Percentiles rank a stretch among this genome's conserved stretches.
phyloP scores from a whole-genome alignment of 169 alveolate genomes.

The Pseudocohnilembus persalinus region DNA sequence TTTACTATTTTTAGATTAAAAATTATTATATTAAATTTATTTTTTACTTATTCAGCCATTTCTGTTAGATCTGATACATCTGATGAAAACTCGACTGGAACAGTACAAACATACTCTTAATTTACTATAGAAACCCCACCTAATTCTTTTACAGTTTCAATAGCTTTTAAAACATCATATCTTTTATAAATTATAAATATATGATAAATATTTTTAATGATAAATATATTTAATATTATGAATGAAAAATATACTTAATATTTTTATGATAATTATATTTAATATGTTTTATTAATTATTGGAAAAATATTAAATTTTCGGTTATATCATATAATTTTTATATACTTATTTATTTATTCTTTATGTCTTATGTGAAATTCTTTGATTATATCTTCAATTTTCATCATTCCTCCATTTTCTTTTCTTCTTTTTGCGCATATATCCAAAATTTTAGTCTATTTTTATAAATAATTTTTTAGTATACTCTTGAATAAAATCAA shows the following conservation, averaged over 20 bases:
- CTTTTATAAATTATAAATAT: no score
- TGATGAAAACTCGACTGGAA: conserved; percentile 23
- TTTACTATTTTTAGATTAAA: not conserved
- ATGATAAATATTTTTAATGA: no score
- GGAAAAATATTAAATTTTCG: not conserved
- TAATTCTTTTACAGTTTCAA: conserved; percentile 23
- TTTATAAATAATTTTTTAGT: not conserved
- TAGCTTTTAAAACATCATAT: conserved; percentile 34
- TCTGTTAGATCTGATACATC: conserved; percentile 24
- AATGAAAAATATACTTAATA: no score
- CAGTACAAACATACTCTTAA: conserved; percentile 41
- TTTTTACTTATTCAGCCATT: conserved; percentile 31
- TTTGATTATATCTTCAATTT: conserved; percentile 26
- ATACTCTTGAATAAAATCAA: no score
- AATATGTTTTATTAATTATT: not conserved
- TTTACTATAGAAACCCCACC: conserved; percentile 37
- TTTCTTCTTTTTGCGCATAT: conserved; percentile 34
- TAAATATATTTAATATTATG: no score
- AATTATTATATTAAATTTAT: not conserved
- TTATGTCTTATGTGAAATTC: conserved; percentile 32
- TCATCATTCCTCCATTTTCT: conserved; percentile 41
- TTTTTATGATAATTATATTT: not conserved
- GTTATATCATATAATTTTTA: not conserved
- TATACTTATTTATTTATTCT: conserved; percentile 14
- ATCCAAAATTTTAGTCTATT: conserved; percentile 41